Evolutionary conservation across 2,329 filamentous ascomycete species (phyloP).

Genomic region (Neofusicoccum parvum): DNA sequence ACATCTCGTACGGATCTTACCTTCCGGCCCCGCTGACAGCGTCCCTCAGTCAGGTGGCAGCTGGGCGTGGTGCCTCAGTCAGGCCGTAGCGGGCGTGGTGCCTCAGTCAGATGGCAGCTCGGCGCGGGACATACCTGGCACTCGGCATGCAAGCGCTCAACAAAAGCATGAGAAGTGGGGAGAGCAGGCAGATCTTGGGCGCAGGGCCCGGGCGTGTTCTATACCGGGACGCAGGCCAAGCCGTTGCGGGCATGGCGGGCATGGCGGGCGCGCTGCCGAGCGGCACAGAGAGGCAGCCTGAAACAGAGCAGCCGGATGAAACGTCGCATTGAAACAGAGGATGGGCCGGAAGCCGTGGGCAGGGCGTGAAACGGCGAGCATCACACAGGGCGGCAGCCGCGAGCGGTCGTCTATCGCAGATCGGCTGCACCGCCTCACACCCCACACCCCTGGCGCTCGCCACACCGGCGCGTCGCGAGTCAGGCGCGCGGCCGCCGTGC

Average conservation of each 20-base stretch:
- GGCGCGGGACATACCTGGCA: not conserved
- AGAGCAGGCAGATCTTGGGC: conserved; percentile 2
- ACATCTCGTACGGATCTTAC: conserved; percentile 2
- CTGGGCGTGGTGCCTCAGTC: not conserved
- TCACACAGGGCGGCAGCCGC: not conserved
- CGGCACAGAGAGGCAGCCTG: not conserved
- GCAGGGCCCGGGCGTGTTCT: conserved; percentile 2
- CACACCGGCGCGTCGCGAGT: not conserved
- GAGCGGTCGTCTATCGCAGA: conserved; percentile 19
- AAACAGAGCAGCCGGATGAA: conserved; percentile 14
- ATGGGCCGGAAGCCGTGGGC: not conserved
- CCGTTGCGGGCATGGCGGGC: not conserved
- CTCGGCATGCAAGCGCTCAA: not conserved
- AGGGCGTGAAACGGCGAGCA: not conserved
- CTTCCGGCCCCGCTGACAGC: not conserved
- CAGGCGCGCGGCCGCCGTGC: not conserved
- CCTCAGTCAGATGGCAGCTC: not conserved
- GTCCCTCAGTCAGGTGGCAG: not conserved
- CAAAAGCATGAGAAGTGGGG: not conserved
- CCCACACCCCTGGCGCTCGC: conserved; percentile 16
- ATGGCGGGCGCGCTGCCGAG: not conserved
- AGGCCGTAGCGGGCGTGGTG: not conserved
- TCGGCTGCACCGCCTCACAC: conserved; percentile 17
- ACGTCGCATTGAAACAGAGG: conserved; percentile 16
- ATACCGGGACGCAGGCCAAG: conserved; percentile 11